These are phyloP conservation scores for Hypomontagnella submonticulosa DNA, from an alignment of 495 filamentous ascomycete species.

Conservation along the genomic window DNA sequence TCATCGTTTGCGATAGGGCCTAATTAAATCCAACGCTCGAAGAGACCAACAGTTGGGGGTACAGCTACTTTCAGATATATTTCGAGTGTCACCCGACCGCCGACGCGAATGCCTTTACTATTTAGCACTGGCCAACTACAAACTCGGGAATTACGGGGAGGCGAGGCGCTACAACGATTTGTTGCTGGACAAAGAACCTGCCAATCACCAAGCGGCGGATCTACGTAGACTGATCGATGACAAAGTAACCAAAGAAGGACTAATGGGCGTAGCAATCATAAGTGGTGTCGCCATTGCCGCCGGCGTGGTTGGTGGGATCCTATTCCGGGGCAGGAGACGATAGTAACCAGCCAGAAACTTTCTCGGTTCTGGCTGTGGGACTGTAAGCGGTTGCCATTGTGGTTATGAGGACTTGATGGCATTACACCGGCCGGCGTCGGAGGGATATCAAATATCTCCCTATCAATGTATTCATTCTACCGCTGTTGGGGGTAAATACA, in stretches of 20 bases:
- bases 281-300: constrained; percentile 93
- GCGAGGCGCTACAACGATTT: constrained; percentile 93
- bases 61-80: constrained; percentile 94
- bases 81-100: constrained; percentile 88
- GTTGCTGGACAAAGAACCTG: constrained; percentile 86
- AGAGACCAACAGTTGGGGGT: constrained; percentile 95
- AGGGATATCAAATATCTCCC: constrained; percentile 17
- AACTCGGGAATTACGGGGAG: constrained; percentile 96
- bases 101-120: constrained; percentile 98
- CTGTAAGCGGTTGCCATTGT: constrained; percentile 1
- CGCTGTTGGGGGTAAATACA: constrained; percentile 12
- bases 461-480: constrained; percentile 17
- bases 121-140: constrained; percentile 95
- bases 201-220: constrained; percentile 88
- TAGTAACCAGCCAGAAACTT: constrained; percentile 17
- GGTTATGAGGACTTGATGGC: constrained; percentile 17
- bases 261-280: constrained; percentile 96
- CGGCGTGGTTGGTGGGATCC: constrained; percentile 87
- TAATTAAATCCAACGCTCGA: constrained; percentile 89
- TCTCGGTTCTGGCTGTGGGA: not conserved
- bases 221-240: constrained; percentile 90
- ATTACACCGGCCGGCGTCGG: constrained; percentile 19
- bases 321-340: constrained; percentile 63
- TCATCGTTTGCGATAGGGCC: constrained; percentile 66
- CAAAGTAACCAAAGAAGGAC: constrained; percentile 91